These are phyloP conservation scores for Pseudogymnoascus sp. DNA, from an alignment of 2,329 filamentous ascomycete genomes.

Conservation along the genomic window DNA sequence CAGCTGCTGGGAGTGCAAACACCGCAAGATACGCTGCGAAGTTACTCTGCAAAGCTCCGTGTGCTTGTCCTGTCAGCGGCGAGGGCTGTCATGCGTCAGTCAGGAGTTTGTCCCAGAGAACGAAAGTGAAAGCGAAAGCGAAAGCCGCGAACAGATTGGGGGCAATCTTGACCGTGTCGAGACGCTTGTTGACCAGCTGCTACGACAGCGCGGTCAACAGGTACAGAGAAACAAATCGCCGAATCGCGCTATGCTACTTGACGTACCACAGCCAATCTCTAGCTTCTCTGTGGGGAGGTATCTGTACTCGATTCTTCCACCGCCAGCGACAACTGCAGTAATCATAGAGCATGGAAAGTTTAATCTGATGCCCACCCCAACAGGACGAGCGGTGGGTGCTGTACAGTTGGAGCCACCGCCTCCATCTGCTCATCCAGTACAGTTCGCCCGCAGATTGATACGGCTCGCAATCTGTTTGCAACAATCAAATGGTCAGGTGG, in stretches of 20 bases:
- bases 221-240: neutral
- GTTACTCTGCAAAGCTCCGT: neutral
- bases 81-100: neutral
- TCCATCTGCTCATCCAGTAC: neutral
- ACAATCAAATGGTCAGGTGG: neutral
- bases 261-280: neutral
- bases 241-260: neutral
- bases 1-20: neutral
- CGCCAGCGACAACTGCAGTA: neutral
- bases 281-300: neutral
- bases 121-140: neutral
- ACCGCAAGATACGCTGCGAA: neutral
- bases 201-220: neutral
- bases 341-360: neutral
- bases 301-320: neutral
- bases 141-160: neutral
- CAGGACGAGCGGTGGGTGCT: neutral
- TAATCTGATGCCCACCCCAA: neutral
- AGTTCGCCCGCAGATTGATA: conserved; percentile 7
- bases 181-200: neutral
- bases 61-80: neutral
- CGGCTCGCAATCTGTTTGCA: conserved; percentile 1
- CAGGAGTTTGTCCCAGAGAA: neutral
- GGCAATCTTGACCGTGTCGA: neutral
- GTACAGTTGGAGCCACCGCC: neutral